Percentiles rank a stretch among this genome's conserved stretches.
Conservation (phyloP, 257 asterid species). For the Pogostemon cablin region DNA sequence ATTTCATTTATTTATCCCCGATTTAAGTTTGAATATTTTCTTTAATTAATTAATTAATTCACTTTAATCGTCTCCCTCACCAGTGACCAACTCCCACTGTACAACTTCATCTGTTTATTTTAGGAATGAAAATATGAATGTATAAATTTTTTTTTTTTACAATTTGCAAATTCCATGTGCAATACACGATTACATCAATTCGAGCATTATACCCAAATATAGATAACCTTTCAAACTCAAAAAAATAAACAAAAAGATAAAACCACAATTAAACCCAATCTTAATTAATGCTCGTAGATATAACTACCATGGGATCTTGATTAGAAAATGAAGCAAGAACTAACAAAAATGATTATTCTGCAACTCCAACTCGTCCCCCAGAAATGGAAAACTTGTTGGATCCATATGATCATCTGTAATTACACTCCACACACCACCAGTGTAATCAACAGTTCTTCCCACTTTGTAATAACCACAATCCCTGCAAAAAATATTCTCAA, state of each 20-base stretch:
- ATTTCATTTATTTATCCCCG: too few species aligned
- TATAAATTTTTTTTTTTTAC: too few species aligned
- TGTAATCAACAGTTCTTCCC: not conserved
- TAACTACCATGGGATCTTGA: slow-evolving; percentile 24
- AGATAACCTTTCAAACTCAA: slow-evolving; percentile 3
- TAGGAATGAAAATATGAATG: too few species aligned
- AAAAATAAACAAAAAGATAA: not conserved
- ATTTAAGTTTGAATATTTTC: too few species aligned
- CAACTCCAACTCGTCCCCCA: slow-evolving; percentile 37
- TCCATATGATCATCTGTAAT: slow-evolving; percentile 5
- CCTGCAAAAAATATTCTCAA: slow-evolving; percentile 32
- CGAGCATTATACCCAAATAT: slow-evolving; percentile 10
- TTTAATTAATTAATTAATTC: too few species aligned
- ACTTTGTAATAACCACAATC: slow-evolving; percentile 26
- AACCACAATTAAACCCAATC: slow-evolving; percentile 27
- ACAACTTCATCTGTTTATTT: too few species aligned
- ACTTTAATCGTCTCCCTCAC: too few species aligned
- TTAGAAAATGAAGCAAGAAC: slow-evolving; percentile 45
- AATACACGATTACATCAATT: not conserved
- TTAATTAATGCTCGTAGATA: slow-evolving; percentile 26
- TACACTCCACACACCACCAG: slow-evolving; percentile 26
- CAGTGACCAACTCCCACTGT: too few species aligned
- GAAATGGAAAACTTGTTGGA: slow-evolving; percentile 13
- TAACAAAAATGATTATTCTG: slow-evolving; percentile 39
- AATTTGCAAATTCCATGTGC: not conserved